These are phyloP conservation scores for Yarrowia hollandica DNA, from an alignment of 805 yeast species.

Conservation along the genomic window DNA sequence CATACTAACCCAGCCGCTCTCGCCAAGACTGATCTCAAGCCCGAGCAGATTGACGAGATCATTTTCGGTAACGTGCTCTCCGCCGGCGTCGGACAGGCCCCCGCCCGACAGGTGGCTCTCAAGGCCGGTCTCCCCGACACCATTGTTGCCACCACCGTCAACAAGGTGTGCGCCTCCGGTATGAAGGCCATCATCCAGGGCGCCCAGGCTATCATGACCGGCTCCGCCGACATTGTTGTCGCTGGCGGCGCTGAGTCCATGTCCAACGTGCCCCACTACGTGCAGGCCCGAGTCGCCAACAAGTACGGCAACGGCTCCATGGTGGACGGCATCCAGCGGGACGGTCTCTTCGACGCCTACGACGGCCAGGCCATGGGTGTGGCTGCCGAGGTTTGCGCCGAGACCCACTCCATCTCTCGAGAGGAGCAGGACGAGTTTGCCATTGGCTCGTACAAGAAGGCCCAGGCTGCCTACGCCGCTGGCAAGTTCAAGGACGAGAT, in stretches of 20 bases:
- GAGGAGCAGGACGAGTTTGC: slow-evolving; percentile 91
- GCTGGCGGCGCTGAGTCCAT: slow-evolving; percentile 98
- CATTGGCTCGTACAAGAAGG: slow-evolving; percentile 77
- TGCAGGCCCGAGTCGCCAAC: slow-evolving; percentile 81
- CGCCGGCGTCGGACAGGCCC: slow-evolving; percentile 95
- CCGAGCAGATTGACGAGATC: slow-evolving; percentile 81
- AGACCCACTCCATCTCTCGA: slow-evolving; percentile 72
- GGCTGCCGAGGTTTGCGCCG: slow-evolving; percentile 95
- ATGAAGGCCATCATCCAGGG: slow-evolving; percentile 87
- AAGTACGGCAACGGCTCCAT: slow-evolving; percentile 80
- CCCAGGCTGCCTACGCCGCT: slow-evolving; percentile 71
- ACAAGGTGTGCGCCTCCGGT: slow-evolving; percentile 98
- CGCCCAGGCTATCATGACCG: slow-evolving; percentile 85
- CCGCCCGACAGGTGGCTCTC: slow-evolving; percentile 96
- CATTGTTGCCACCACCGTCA: slow-evolving; percentile 84
- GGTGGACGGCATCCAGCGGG: slow-evolving; percentile 88
- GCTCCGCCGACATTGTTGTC: slow-evolving; percentile 87
- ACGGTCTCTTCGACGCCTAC: slow-evolving; percentile 92
- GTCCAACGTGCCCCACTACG: slow-evolving; percentile 93
- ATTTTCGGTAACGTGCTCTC: slow-evolving; percentile 89
- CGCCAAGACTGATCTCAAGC: slow-evolving; percentile 63
- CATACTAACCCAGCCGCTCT: slow-evolving; percentile 56
- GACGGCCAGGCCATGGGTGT: slow-evolving; percentile 90
- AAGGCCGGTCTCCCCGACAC: slow-evolving; percentile 81
- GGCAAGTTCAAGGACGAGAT: slow-evolving; percentile 85